Evolutionary conservation across 75 land plant genomes (phyloP), one percentile per base, ranked within the genome.

Genomic region (Pseudotsuga menziesii): DNA sequence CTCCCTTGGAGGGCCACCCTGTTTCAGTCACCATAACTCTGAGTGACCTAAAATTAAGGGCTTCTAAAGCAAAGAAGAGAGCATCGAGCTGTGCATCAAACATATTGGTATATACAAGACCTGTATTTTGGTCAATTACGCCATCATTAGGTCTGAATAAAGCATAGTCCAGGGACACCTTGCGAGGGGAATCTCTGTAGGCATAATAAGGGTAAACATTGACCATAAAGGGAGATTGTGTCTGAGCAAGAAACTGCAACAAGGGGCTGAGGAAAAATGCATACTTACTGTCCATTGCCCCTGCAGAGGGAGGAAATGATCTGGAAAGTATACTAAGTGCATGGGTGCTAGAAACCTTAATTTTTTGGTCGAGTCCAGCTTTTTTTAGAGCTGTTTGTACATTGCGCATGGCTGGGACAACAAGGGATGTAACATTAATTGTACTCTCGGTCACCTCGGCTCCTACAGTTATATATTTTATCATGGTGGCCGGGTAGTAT

Each of bases 121-220:
- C 72, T 0, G 90, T 61, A 12, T 4, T 72, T 3, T 80, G 73
- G 41, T 93, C 93, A 0, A 83, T 44, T 0, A 84, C 67, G 13
- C 93, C 91, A n/a, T 70, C 54, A 36, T 84, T 83, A 4, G 89
- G 79, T 66, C 85, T 80, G 70, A 89, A 91, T 15, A 93, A 83
- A 19, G 81, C 93, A 77, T 83, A 91, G 64, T 88, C 89, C 57
- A 91, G 63, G 9, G 84, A 15, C 16, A 93, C 77, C 12, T 81
- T 74, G 64, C 75, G 80, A 36, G 94, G 85, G 61, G 67, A 74
- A 25, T 57, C 78, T 57, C 69, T 80, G 85, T 92, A 94, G 6
- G 92, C 94, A 81, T 89, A 92, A 75, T 62, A 94, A 0, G 97
- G 97, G 82, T 94, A 94, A 22, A 89, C 86, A 62, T 94, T 94